These are phyloP conservation scores for Plasmodium gonderi DNA, from an alignment of 169 alveolate genomes.

Conservation along the genomic window DNA sequence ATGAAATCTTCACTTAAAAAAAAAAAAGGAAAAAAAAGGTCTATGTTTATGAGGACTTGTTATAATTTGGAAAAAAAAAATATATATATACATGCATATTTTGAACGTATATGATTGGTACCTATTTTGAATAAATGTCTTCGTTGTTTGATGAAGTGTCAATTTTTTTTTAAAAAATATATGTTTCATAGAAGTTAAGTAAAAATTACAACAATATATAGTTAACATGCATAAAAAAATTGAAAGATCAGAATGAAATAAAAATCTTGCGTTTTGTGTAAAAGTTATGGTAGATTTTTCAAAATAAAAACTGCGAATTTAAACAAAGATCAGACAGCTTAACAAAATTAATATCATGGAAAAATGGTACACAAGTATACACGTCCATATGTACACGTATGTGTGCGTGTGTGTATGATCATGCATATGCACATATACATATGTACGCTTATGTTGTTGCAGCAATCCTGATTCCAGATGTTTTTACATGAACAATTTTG, in stretches of 20 bases:
- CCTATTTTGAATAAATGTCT: neutral
- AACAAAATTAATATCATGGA: neutral
- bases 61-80: neutral
- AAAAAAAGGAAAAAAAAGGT: neutral
- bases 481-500: neutral
- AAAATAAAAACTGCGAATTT: neutral
- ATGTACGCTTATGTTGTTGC: neutral
- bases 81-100: too few relatives aligned
- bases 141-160: neutral
- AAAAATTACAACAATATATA: neutral
- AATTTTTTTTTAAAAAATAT: neutral
- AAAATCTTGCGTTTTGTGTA: neutral
- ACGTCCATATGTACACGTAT: neutral
- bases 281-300: neutral
- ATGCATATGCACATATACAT: neutral
- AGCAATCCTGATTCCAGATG: neutral
- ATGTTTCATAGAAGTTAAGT: neutral
- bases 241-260: constrained; percentile 6
- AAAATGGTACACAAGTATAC: neutral
- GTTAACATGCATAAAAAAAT: constrained; percentile 1
- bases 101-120: too few relatives aligned
- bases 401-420: too few relatives aligned
- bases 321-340: too few relatives aligned
- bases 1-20: neutral
- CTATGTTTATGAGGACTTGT: neutral